phyloP scores from a whole-genome alignment of 1,284 basidiomycete genomes.

The Apiotrichum mycotoxinovorans region DNA sequence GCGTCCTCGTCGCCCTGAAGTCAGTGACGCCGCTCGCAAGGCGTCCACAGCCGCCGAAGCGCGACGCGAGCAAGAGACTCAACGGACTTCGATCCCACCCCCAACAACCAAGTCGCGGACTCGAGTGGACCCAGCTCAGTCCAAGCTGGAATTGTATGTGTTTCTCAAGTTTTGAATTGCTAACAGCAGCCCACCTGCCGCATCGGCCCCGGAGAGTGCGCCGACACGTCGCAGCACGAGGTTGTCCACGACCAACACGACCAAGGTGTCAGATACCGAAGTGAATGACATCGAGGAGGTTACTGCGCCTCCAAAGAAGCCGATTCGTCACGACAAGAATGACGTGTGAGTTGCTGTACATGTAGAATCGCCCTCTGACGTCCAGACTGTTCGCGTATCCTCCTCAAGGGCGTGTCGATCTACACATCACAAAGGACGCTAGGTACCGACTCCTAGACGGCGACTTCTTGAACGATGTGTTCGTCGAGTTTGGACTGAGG shows the following conservation, averaged over 20 bases:
- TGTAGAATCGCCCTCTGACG: not conserved
- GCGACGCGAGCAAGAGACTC: too few relatives aligned
- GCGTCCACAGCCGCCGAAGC: not conserved
- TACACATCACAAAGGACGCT: conserved; percentile 76
- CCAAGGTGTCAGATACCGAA: not conserved
- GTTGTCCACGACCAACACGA: not conserved
- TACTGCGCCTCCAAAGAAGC: not conserved
- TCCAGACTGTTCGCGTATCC: conserved; percentile 72
- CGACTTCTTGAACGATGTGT: conserved; percentile 89
- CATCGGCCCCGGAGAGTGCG: not conserved
- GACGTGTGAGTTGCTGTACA: conserved; percentile 24
- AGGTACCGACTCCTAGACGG: conserved; percentile 65
- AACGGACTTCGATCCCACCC: too few relatives aligned
- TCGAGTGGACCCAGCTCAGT: not conserved
- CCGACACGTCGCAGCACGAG: not conserved
- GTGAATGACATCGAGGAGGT: not conserved
- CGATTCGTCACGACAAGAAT: conserved; percentile 21
- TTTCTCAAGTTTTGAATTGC: too few relatives aligned
- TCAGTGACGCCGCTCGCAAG: not conserved
- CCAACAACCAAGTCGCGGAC: not conserved
- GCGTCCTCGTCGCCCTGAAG: too few relatives aligned
- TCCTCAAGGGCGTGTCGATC: conserved; percentile 62
- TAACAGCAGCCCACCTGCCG: not conserved
- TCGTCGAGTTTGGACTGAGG: conserved; percentile 94
- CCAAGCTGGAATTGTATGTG: not conserved